phyloP scores from a whole-genome alignment of 148 eudicot species.

The Vaccinium corymbosum region DNA sequence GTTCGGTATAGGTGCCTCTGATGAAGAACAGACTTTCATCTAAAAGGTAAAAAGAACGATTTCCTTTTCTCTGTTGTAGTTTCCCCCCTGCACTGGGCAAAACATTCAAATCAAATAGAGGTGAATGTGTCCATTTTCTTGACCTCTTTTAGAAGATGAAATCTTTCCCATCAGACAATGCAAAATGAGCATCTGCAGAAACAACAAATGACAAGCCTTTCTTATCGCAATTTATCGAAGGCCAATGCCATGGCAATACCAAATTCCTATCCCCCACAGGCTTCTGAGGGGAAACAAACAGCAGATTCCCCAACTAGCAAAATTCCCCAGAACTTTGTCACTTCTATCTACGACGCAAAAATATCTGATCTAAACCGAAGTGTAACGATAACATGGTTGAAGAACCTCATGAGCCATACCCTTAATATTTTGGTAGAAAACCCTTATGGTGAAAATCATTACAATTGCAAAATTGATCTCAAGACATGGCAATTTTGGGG shows the following conservation, averaged over 20 bases:
- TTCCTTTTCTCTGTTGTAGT: not conserved
- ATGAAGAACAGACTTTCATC: not conserved
- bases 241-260: not conserved
- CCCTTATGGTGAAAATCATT: slow-evolving; percentile 18
- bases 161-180: not conserved
- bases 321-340: slow-evolving; percentile 24
- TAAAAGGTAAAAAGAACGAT: not conserved
- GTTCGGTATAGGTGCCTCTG: not conserved
- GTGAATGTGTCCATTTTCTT: not conserved
- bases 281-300: not conserved
- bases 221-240: not conserved
- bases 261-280: not conserved
- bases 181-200: not conserved
- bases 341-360: slow-evolving; percentile 25
- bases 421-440: slow-evolving; percentile 29
- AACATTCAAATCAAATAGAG: not conserved
- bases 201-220: not conserved
- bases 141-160: not conserved
- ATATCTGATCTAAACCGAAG: slow-evolving; percentile 13
- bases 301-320: slow-evolving; percentile 6
- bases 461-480: slow-evolving; percentile 38
- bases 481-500: slow-evolving; percentile 47
- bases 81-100: not conserved
- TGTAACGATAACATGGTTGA: slow-evolving; percentile 33
- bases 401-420: slow-evolving; percentile 27